Percentiles rank a stretch among this genome's conserved stretches.
Conservation (phyloP, 2,329 filamentous ascomycete genomes). For the Diaporthe caulivora region DNA sequence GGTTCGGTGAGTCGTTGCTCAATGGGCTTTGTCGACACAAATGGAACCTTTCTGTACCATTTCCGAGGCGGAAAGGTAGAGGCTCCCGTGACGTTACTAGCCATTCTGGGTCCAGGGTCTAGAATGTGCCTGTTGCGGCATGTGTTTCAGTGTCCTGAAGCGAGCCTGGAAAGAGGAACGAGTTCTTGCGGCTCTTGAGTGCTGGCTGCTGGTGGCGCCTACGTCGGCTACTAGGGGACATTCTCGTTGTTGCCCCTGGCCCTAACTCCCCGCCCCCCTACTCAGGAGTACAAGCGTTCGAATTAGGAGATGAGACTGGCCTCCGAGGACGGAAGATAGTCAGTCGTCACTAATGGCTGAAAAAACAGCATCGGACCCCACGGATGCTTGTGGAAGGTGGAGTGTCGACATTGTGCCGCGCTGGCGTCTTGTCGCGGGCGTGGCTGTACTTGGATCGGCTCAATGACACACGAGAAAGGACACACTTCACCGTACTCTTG, state of each 20-base stretch:
- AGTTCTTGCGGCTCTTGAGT: conserved; percentile 23
- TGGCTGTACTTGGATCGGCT: conserved; percentile 26
- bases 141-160: conserved; percentile 24
- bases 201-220: conserved; percentile 18
- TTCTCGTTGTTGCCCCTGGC: conserved; percentile 9
- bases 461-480: conserved; percentile 23
- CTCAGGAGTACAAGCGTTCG: conserved; percentile 11
- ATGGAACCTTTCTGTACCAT: conserved; percentile 49
- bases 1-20: conserved; percentile 40
- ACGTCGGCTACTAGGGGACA: conserved; percentile 20
- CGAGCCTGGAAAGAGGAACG: conserved; percentile 16
- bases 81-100: conserved; percentile 42
- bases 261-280: background rate
- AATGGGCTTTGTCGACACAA: conserved; percentile 46
- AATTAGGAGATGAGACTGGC: conserved; percentile 3
- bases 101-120: conserved; percentile 41
- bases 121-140: conserved; percentile 24
- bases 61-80: conserved; percentile 46
- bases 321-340: conserved; percentile 28
- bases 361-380: conserved; percentile 22
- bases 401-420: background rate
- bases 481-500: conserved; percentile 25
- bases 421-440: background rate
- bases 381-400: conserved; percentile 11
- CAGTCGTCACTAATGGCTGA: background rate